These are phyloP conservation scores for Moesziomyces parantarcticus DNA, from an alignment of 1,284 basidiomycete species.

Conservation along the genomic window DNA sequence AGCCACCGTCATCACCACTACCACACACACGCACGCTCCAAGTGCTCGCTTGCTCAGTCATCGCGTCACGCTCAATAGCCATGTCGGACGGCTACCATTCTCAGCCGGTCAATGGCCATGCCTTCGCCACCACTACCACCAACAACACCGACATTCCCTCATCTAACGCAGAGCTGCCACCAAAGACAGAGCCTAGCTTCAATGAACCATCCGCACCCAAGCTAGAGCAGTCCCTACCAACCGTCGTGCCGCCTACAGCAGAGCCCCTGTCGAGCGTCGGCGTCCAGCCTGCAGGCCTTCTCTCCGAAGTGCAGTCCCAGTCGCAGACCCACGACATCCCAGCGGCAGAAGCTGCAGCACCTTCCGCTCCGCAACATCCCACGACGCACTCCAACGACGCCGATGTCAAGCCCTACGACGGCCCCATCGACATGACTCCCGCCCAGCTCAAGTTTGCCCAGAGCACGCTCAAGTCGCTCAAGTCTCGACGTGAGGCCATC, in stretches of 20 bases:
- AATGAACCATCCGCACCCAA: not conserved
- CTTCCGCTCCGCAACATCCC: conserved; percentile 8
- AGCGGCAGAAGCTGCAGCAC: not conserved
- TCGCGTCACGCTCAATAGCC: not conserved
- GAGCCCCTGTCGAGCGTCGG: conserved; percentile 39
- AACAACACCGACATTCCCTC: no score
- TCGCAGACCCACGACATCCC: conserved; percentile 2
- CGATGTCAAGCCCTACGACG: conserved; percentile 29
- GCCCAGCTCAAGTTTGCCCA: conserved; percentile 84
- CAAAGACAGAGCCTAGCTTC: not conserved
- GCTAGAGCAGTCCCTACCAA: conserved; percentile 14
- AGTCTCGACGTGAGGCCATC: conserved; percentile 83
- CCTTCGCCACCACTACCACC: not conserved
- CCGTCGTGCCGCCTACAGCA: conserved; percentile 36
- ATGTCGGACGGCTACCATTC: conserved; percentile 27
- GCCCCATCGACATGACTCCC: conserved; percentile 49
- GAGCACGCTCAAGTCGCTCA: conserved; percentile 82
- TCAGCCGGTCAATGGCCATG: conserved; percentile 26
- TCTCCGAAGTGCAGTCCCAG: conserved; percentile 23
- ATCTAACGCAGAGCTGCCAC: not conserved
- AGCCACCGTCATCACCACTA: not conserved
- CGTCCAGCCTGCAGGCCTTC: conserved; percentile 22
- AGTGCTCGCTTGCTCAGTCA: not conserved
- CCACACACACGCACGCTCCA: not conserved
- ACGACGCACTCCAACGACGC: not conserved